Percentiles rank a stretch among this genome's conserved stretches.
These are phyloP conservation scores for rapeseed (Brassica napus) DNA, from an alignment of 345 rosid species.

Conservation along the genomic window DNA sequence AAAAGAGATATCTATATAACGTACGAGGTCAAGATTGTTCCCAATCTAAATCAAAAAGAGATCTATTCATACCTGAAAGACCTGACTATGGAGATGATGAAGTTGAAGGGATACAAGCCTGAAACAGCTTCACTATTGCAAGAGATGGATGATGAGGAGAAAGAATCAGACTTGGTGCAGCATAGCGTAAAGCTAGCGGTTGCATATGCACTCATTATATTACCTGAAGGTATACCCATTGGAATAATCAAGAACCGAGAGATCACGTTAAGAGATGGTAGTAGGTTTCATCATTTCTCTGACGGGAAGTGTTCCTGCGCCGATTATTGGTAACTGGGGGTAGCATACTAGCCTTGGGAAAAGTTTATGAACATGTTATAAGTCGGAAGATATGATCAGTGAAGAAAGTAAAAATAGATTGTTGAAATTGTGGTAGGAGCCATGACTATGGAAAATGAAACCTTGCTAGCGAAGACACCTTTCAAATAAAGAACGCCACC, in stretches of 20 bases:
- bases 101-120: conserved; percentile 65
- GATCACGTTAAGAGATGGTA: conserved; percentile 68
- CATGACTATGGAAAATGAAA: too few relatives aligned
- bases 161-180: conserved; percentile 63
- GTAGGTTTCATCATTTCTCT: conserved; percentile 82
- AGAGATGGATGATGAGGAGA: conserved; percentile 79
- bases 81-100: conserved; percentile 64
- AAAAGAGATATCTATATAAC: conserved; percentile 1
- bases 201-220: conserved; percentile 65
- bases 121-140: conserved; percentile 64
- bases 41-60: conserved; percentile 51
- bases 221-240: conserved; percentile 56
- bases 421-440: too few relatives aligned
- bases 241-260: conserved; percentile 79
- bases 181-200: conserved; percentile 82
- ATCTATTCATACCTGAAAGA: conserved; percentile 63
- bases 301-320: conserved; percentile 70
- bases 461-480: not conserved
- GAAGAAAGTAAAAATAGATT: too few relatives aligned
- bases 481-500: not conserved
- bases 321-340: conserved; percentile 63
- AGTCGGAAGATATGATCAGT: conserved; percentile 37
- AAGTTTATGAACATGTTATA: conserved; percentile 46
- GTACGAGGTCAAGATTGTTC: conserved; percentile 54
- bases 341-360: not conserved